phyloP scores from a whole-genome alignment of 306 rosid genomes.

The Rubus idaeus region DNA sequence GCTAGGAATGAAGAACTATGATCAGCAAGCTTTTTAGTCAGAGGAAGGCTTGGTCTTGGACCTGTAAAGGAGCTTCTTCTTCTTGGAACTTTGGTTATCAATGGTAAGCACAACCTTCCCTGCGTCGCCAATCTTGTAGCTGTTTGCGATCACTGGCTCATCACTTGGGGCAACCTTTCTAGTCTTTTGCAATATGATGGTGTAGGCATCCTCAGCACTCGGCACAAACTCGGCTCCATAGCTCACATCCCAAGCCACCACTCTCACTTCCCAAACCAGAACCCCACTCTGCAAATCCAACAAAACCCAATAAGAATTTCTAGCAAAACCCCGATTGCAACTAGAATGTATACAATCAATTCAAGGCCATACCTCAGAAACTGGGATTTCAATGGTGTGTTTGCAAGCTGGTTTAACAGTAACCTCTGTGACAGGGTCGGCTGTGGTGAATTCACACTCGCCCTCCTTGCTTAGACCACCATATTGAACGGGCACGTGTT shows the following conservation, averaged over 20 bases:
- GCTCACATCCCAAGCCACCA: slow-evolving; percentile 81
- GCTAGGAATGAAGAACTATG: neutral
- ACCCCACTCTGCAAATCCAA: slow-evolving; percentile 42
- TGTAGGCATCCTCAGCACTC: slow-evolving; percentile 63
- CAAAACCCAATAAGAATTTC: neutral
- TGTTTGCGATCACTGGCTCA: slow-evolving; percentile 62
- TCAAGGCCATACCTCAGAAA: slow-evolving; percentile 56
- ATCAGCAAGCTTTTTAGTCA: slow-evolving; percentile 23
- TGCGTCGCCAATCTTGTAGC: slow-evolving; percentile 68
- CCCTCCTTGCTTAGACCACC: slow-evolving; percentile 88
- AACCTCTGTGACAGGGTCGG: slow-evolving; percentile 68
- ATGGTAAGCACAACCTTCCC: slow-evolving; percentile 81
- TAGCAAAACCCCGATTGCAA: neutral
- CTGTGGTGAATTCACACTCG: slow-evolving; percentile 66
- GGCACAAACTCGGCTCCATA: slow-evolving; percentile 92
- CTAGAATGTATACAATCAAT: neutral
- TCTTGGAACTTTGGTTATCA: slow-evolving; percentile 83
- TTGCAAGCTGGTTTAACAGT: slow-evolving; percentile 68
- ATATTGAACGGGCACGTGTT: slow-evolving; percentile 79
- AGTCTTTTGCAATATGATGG: slow-evolving; percentile 75
- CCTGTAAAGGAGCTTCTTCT: slow-evolving; percentile 95
- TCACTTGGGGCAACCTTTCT: slow-evolving; percentile 61
- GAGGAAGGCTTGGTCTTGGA: slow-evolving; percentile 68
- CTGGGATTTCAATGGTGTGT: slow-evolving; percentile 64
- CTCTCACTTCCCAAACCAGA: slow-evolving; percentile 82